These are phyloP conservation scores for Alternaria solani DNA, from an alignment of 2,329 filamentous ascomycete species.

Conservation along the genomic window DNA sequence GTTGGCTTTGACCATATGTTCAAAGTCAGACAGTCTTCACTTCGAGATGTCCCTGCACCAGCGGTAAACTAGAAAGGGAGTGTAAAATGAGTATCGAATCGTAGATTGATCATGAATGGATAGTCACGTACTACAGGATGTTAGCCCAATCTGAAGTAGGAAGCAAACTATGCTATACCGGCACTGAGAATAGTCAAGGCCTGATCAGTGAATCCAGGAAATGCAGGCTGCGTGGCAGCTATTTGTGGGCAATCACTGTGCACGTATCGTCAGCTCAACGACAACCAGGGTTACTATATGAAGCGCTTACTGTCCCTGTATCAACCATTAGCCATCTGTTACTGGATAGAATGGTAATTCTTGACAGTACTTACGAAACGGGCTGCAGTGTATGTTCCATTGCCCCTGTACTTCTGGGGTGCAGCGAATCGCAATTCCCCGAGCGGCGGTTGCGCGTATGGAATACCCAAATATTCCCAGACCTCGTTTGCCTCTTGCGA, in stretches of 20 bases:
- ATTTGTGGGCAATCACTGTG: conserved; percentile 31
- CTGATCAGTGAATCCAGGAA: conserved; percentile 35
- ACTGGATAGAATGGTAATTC: not conserved
- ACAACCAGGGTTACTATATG: not conserved
- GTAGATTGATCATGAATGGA: no score
- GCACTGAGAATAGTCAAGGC: conserved; percentile 22
- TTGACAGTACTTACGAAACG: conserved; percentile 18
- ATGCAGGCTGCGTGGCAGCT: conserved; percentile 16
- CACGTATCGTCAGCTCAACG: conserved; percentile 4
- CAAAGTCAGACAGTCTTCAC: conserved; percentile 44
- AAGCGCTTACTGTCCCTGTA: conserved; percentile 22
- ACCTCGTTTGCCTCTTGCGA: conserved; percentile 27
- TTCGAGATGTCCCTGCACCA: conserved; percentile 26
- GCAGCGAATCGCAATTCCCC: conserved; percentile 42
- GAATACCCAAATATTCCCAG: conserved; percentile 47
- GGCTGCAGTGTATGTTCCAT: conserved; percentile 14
- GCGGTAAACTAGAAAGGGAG: conserved; percentile 21
- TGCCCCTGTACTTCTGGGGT: conserved; percentile 25
- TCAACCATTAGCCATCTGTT: not conserved
- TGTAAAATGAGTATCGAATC: no score
- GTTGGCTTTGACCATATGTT: conserved; percentile 44
- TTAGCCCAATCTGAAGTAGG: not conserved
- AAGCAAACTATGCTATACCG: not conserved
- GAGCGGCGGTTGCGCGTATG: conserved; percentile 43
- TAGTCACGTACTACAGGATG: no score